Evolutionary conservation across 345 rosid genomes (phyloP), one percentile per base, ranked within the genome.

Genomic region (Laguncularia racemosa): DNA sequence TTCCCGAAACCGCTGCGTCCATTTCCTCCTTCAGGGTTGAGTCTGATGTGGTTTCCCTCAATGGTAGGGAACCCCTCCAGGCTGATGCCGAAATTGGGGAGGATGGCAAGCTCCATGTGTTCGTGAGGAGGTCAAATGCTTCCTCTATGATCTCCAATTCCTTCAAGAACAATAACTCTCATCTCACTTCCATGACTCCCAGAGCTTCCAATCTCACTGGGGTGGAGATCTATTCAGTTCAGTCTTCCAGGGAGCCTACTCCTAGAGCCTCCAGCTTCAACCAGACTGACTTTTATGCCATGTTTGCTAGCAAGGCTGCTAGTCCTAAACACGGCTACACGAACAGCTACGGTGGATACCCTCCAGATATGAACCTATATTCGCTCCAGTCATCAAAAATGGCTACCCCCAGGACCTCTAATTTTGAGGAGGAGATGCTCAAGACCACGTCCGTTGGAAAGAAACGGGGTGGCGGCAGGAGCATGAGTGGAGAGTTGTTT

Each of bases 181-280:
- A 33, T 33, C 16, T 75, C 46, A 69, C 79, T 13, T 75, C 87
- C 52, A 73, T 83, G 78, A 81, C 93, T 0, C 96, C 96, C 0
- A 71, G 96, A 55, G 86, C 84, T 19, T 88, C 96, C 2, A 85
- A 88, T 54, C 86, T 88, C 38, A 88, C 96, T 0, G 71, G 82
- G 0, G 90, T 85, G 0, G 96, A 88, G 73, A 88, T 88, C 20
- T 88, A 85, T 63, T 85, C 93, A 0, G 85, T 81, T 16, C 89
- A 83, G 62, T 85, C 96, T 0, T 88, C 96, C 0, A 53, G 93
- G 28, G 93, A 84, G 59, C 96, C 93, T 14, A 85, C 96, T 5
- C 96, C 96, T 1, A 78, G 96, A 57, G 93, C 91, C 20, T 89
- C 96, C 0, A 89, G 96, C 68, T 89, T 89, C 60, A 89, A 89